phyloP scores from a whole-genome alignment of 352 stramenopile genomes.

The Phytophthora pisi region DNA sequence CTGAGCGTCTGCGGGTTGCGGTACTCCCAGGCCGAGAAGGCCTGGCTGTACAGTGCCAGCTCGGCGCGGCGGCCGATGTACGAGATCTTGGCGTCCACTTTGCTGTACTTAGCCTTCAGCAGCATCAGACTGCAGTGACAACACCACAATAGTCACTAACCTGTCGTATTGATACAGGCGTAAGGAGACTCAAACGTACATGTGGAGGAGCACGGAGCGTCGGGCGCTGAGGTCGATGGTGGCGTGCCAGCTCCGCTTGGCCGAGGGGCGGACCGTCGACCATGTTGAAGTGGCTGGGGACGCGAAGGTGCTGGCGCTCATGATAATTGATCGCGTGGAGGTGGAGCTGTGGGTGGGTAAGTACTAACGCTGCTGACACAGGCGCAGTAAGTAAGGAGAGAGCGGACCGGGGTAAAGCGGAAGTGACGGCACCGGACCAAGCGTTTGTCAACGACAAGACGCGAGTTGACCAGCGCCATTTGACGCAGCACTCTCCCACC shows the following conservation, averaged over 20 bases:
- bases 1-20: constrained; percentile 63
- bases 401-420: constrained; percentile 35
- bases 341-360: constrained; percentile 13
- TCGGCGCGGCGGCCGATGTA: constrained; percentile 65
- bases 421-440: constrained; percentile 16
- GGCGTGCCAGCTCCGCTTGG: constrained; percentile 51
- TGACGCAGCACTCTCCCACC: constrained; percentile 31
- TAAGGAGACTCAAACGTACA: constrained; percentile 32
- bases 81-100: constrained; percentile 63
- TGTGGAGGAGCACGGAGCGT: constrained; percentile 61
- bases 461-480: constrained; percentile 24
- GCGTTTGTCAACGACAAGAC: constrained; percentile 23
- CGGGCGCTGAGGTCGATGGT: constrained; percentile 44
- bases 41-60: constrained; percentile 59
- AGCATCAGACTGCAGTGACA: constrained; percentile 44
- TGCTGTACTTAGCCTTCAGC: constrained; percentile 69
- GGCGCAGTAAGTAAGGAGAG: constrained; percentile 30
- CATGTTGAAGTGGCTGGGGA: constrained; percentile 13
- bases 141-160: background rate
- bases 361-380: constrained; percentile 22
- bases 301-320: constrained; percentile 29
- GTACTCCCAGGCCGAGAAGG: constrained; percentile 58
- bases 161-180: background rate
- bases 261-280: background rate
- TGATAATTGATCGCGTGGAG: background rate